Percentiles rank a stretch among this genome's conserved stretches.
Conservation (phyloP, 441 rosid genomes). For the Manihot esculenta region DNA sequence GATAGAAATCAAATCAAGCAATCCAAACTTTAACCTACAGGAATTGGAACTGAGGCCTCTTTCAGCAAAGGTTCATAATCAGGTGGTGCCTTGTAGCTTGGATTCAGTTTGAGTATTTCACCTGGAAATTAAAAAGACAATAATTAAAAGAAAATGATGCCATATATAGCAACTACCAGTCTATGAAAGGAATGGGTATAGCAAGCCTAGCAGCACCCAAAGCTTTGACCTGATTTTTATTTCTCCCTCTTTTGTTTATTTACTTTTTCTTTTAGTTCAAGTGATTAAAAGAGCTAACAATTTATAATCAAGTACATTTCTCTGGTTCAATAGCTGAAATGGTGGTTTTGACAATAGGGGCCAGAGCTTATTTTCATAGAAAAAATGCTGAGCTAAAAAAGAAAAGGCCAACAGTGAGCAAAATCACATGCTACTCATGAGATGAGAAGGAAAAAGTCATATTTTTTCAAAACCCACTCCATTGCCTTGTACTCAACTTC, state of each 20-base stretch:
- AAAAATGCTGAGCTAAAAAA: not conserved
- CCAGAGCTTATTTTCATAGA: not conserved
- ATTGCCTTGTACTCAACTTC: not conserved
- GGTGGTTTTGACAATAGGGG: not conserved
- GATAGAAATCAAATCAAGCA: slow-evolving; percentile 1
- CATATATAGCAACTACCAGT: slow-evolving; percentile 5
- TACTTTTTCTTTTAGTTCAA: not conserved
- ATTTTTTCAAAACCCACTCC: not conserved
- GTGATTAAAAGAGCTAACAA: not conserved
- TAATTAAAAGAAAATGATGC: slow-evolving; percentile 3
- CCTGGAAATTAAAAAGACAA: slow-evolving; percentile 43
- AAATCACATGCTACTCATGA: not conserved
- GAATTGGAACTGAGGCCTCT: slow-evolving; percentile 70
- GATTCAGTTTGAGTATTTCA: slow-evolving; percentile 76
- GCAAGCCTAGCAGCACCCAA: not conserved
- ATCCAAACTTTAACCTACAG: slow-evolving; percentile 51
- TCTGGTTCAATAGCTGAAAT: not conserved
- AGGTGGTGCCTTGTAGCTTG: slow-evolving; percentile 76
- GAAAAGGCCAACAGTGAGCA: not conserved
- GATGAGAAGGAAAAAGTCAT: not conserved
- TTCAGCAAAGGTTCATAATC: slow-evolving; percentile 82
- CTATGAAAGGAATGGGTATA: not conserved
- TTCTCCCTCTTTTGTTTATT: no score
- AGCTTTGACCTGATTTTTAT: not conserved
- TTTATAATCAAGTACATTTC: not conserved